Evolutionary conservation across 768 basidiomycete species (phyloP), one percentile per base, ranked within the genome.

Genomic region (Tulasnella sp.): DNA sequence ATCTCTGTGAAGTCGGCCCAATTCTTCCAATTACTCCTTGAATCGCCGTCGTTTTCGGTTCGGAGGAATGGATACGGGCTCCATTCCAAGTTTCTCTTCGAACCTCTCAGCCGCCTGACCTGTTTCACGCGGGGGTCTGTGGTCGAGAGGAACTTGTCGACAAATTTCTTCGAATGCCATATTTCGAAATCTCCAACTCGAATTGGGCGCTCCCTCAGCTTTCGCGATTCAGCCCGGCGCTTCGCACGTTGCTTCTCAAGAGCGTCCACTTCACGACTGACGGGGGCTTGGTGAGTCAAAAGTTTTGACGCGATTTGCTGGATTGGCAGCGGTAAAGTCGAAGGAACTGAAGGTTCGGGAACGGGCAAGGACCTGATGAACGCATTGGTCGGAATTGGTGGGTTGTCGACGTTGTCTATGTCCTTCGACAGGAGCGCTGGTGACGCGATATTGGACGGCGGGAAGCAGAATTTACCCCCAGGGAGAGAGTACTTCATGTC

Each of bases 121-220:
- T 95, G 88, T 2, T 92, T 90, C 18, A 94, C 87, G 24, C 94
- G 88, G 6, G 93, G 94, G 82, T 95, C 92, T 1, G 94, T 95
- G 18, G 86, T 89, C 3, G 88, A 89, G 16, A 88, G 84, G 82
- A 95, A 96, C 82, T 86, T 88, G 74, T 80, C 79, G 24, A 74
- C 42, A 42, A 80, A 80, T n/a, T 46, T 74, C 28, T 75, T 80
- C 14, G 79, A 80, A 24, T 74, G 79, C 79, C 79, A 80, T 18
- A 80, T 73, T 72, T 80, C 79, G 48, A 75, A 74, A 20, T 48
- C 72, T 20, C 74, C 79, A 22, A 60, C 50, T 64, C 77, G 50
- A 31, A 58, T 60, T 40, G 77, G 77, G 22, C 60, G 50, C 24
- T 78, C 58, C 60, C 54, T 18, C 31, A 64, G n/a, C 79, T 75